Conservation (phyloP, 2,329 filamentous ascomycete species). For the Claviceps quebecensis region DNA sequence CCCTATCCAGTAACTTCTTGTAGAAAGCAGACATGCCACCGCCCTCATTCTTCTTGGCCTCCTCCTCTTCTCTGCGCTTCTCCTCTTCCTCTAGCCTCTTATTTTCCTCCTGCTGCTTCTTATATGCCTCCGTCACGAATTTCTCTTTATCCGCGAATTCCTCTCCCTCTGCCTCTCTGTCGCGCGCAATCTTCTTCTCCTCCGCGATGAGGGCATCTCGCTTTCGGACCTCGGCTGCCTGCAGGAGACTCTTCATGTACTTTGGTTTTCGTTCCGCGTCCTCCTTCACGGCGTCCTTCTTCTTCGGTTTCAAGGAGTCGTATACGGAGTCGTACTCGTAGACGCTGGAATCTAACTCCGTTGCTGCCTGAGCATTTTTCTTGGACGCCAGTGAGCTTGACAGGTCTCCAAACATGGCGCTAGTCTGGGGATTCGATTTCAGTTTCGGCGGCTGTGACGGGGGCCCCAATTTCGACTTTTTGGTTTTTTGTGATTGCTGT, state of each 20-base stretch:
- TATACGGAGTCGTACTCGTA: constrained; percentile 81
- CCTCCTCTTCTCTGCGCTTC: constrained; percentile 46
- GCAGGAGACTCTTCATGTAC: constrained; percentile 63
- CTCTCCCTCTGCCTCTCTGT: constrained; percentile 68
- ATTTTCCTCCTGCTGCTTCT: constrained; percentile 66
- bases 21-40: constrained; percentile 72
- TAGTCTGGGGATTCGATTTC: constrained; percentile 27
- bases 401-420: constrained; percentile 46
- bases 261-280: constrained; percentile 52
- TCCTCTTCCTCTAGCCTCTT: constrained; percentile 58
- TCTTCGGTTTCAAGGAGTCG: constrained; percentile 57
- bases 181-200: constrained; percentile 65
- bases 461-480: constrained; percentile 19
- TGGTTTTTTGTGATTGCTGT: constrained; percentile 17
- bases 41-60: constrained; percentile 46
- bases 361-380: constrained; percentile 49
- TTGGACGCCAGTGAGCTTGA: constrained; percentile 50
- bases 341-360: constrained; percentile 55
- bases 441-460: constrained; percentile 28
- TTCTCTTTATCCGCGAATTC: constrained; percentile 72
- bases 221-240: constrained; percentile 62
- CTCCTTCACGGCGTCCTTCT: constrained; percentile 41
- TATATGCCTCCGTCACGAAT: constrained; percentile 75
- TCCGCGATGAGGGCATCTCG: constrained; percentile 65
- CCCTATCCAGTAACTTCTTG: constrained; percentile 55